Evolutionary conservation across 2,329 filamentous ascomycete species (phyloP), one percentile per base, ranked within the genome.

Genomic region (Lecanicillium sp.): DNA sequence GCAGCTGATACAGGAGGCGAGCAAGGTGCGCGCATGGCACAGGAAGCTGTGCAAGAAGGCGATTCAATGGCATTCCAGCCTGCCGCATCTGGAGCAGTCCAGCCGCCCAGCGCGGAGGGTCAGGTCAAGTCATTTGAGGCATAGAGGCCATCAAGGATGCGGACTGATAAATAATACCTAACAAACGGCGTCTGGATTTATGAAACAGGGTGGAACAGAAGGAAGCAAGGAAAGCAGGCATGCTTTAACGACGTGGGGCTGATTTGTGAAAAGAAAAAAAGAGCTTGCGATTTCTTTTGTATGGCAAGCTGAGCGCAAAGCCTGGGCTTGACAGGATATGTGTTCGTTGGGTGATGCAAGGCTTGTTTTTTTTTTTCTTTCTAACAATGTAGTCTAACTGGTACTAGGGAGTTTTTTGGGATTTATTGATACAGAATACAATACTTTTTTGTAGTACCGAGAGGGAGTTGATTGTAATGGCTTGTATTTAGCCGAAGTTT

Each of bases 61-160:
- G 71, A 71, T 19, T 67, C 65, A 19, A 57, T 81, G 47, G 68
- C 64, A 37, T 76, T 81, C 49, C 69, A 75, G 42, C 57, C 65
- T 1, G 56, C 60, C 6, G 54, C 65, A 5, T 58, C 60, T 3
- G 55, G 63, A 2, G 61, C 60, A 34, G 64, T 76, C 37, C 71
- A 73, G 48, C 74, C 75, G 12, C 60, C 75, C 38, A 75, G 74
- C 51, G 68, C 62, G 19, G 66, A 71, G 40, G 71, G 71, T 4
- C 67, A 68, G 40, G 62, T 75, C 45, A 80, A 79, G 60, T 75
- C 64, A 49, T 73, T 69, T 45, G 74, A 78, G 52, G 67, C 70
- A 40, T 78, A 61, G 53, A 32, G 36, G 29, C 27, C 29, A 17
- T 36, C 33, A 40, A n/a, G 18, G 15, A 34, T n/a, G 15, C 12